Conservation (phyloP, 2,329 filamentous ascomycete genomes). For the Aspergillus proliferans region DNA sequence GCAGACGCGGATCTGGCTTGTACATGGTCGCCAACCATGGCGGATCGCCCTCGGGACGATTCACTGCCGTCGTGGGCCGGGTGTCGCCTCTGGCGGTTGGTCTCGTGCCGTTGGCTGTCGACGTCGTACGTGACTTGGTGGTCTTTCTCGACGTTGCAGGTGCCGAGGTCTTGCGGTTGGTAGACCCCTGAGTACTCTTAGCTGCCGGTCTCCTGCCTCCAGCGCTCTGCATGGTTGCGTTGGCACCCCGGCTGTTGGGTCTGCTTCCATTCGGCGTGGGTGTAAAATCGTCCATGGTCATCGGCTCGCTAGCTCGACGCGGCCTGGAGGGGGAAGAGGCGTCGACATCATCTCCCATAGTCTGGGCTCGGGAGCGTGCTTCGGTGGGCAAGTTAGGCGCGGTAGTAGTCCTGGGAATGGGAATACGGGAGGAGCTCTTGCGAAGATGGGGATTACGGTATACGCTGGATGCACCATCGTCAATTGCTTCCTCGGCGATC, state of each 20-base stretch:
- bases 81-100: constrained; percentile 57
- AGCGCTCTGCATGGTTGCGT: constrained; percentile 17
- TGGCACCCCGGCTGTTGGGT: constrained; percentile 27
- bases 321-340: constrained; percentile 55
- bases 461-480: constrained; percentile 41
- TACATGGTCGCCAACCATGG: constrained; percentile 95
- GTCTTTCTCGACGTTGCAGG: constrained; percentile 36
- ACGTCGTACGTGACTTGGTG: constrained; percentile 31
- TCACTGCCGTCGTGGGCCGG: constrained; percentile 48
- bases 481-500: constrained; percentile 49
- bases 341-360: constrained; percentile 56
- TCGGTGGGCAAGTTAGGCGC: constrained; percentile 69
- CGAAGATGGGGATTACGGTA: constrained; percentile 49
- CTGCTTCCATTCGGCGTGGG: constrained; percentile 23
- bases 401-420: constrained; percentile 73
- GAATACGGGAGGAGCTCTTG: constrained; percentile 72
- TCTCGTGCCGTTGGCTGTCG: constrained; percentile 39
- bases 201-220: constrained; percentile 25
- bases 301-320: constrained; percentile 60
- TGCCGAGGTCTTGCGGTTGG: constrained; percentile 33
- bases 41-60: constrained; percentile 84
- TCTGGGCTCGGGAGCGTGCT: constrained; percentile 53
- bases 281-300: constrained; percentile 17
- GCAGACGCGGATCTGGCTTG: constrained; percentile 87
- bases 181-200: constrained; percentile 18